A percentile compares a stretch with the other conserved stretches of the same genome.
Evolutionary conservation across 345 rosid genomes (phyloP).

Genomic region (Gossypium rotundifolium): DNA sequence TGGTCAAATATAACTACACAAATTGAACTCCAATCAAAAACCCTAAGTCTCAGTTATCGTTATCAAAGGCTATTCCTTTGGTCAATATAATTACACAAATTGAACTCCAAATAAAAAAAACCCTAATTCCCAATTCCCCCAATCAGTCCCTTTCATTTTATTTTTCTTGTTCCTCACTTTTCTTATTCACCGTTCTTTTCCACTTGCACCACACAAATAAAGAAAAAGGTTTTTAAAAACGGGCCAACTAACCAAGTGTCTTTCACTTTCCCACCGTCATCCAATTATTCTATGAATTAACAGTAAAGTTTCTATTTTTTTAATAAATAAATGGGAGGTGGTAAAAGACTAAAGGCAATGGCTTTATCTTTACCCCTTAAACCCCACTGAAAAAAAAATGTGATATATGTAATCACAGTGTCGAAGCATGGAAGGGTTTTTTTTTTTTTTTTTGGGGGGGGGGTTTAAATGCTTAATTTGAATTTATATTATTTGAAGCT

Average conservation of each 20-base stretch:
- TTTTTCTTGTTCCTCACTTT: too few relatives aligned
- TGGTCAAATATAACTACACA: not conserved
- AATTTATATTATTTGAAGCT: too few relatives aligned
- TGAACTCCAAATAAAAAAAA: too few relatives aligned
- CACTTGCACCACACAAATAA: too few relatives aligned
- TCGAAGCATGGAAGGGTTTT: constrained; percentile 28
- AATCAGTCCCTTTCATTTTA: not conserved
- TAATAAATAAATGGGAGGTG: not conserved
- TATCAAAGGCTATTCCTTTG: too few relatives aligned
- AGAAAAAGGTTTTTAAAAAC: too few relatives aligned
- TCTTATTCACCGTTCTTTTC: too few relatives aligned
- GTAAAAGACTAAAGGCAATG: not conserved
- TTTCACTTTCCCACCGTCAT: not conserved
- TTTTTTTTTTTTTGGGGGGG: constrained; percentile 7
- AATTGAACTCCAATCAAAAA: not conserved
- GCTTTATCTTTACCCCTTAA: not conserved
- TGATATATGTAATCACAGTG: constrained; percentile 17
- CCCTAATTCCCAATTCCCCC: too few relatives aligned
- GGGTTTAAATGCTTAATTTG: too few relatives aligned
- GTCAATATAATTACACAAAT: too few relatives aligned
- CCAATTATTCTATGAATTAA: not conserved
- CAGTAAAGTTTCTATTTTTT: not conserved
- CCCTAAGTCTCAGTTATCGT: not conserved
- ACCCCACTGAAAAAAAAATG: constrained; percentile 15
- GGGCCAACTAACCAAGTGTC: not conserved